Base-by-base conservation (phyloP, 371 early-diverging fungal genomes). In the Enterospora canceri region DNA sequence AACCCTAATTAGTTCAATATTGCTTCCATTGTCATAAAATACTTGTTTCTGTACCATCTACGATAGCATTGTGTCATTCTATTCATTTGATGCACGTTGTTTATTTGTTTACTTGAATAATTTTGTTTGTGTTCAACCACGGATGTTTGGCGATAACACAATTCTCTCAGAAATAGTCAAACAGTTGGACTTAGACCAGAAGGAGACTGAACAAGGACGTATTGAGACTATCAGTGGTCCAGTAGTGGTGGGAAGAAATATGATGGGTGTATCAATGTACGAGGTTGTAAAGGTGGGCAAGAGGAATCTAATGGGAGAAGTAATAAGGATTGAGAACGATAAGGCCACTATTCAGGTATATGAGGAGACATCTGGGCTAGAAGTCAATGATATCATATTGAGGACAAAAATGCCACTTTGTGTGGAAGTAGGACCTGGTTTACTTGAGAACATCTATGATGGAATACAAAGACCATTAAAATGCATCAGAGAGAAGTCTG, bases 241-340 rank as follows among this genome's bases (percentile, higher is more conserved):
- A 67, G 97, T 99, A 70, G 97, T 99, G 51, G 83, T 96, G 21
- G 99, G 97, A 33, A 92, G 91, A 76, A 87, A 88, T 73, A 97
- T 99, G 97, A 83, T 84, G 67, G 99, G 99, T 58, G 90, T 90
- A 60, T 93, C 95, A 67, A 97, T 99, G 96, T 88, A 89, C 83
- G 99, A 99, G 83, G 83, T 99, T 82, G 97, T 95, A 82, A 92
- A 94, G 77, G 97, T 99, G 26, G 99, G 99, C 61, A 88, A 91
- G 79, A 83, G 85, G 72, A 93, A 91, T 68, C 85, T 99, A 59
- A 88, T 95, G 34, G 99, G 99, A 68, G 99, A 99, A 83, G 95
- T 99, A 72, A 99, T 99, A 79, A 90, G 92, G 82, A 91, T 99
- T 65, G 97, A 97, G 53, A 88, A 88, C 65, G 94, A 95, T 81